These are phyloP conservation scores for Zychaea mexicana DNA, from an alignment of 371 early-diverging fungal genomes.

Conservation along the genomic window DNA sequence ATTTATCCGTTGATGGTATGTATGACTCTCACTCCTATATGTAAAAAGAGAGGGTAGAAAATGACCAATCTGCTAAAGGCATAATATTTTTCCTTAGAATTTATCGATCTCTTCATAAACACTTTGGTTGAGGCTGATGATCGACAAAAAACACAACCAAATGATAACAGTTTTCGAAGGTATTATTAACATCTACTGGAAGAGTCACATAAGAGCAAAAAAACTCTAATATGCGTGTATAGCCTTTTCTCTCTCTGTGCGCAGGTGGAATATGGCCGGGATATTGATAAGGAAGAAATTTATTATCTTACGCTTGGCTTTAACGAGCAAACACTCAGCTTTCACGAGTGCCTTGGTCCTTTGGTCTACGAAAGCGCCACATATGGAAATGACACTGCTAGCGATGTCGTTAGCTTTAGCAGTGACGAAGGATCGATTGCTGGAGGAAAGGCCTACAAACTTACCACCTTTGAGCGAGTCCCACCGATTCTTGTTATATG, in stretches of 20 bases:
- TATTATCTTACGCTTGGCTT: constrained; percentile 22
- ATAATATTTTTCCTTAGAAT: background rate
- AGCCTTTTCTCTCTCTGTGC: constrained; percentile 24
- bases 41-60: background rate
- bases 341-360: constrained; percentile 46
- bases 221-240: background rate
- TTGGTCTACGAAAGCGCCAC: constrained; percentile 29
- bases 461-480: constrained; percentile 36
- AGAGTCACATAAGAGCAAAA: background rate
- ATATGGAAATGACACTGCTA: background rate
- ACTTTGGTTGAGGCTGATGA: background rate
- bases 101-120: background rate
- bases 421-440: constrained; percentile 3
- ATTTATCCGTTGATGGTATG: constrained; percentile 7
- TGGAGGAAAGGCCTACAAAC: background rate
- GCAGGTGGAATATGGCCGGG: constrained; percentile 11
- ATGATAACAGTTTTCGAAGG: background rate
- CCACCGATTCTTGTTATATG: constrained; percentile 41
- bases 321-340: constrained; percentile 20
- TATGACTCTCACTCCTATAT: too few species aligned
- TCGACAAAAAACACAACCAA: background rate
- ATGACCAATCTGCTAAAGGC: too few species aligned
- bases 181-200: background rate
- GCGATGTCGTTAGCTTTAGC: constrained; percentile 1
- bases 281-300: constrained; percentile 19